Percentiles rank a stretch among this genome's conserved stretches.
phyloP scores from a whole-genome alignment of 768 basidiomycete species.

The Fistulinella prunicolor region DNA sequence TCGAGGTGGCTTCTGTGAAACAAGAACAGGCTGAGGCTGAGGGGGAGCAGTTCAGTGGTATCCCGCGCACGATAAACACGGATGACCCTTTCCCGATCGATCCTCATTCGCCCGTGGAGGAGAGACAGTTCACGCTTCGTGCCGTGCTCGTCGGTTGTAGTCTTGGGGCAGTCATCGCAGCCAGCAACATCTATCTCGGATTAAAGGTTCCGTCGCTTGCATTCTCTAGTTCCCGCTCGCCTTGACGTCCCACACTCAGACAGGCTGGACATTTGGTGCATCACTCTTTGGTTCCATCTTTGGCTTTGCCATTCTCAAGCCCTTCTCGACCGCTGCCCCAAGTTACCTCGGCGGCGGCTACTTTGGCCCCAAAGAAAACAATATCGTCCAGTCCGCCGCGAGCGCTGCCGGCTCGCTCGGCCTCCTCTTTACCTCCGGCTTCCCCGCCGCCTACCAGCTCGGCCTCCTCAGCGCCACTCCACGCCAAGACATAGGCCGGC shows the following conservation, averaged over 20 bases:
- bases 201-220: constrained; percentile 38
- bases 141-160: constrained; percentile 49
- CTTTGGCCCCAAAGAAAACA: constrained; percentile 65
- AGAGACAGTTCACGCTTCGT: constrained; percentile 51
- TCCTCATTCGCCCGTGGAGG: constrained; percentile 38
- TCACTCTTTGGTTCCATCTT: constrained; percentile 48
- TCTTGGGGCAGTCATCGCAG: constrained; percentile 55
- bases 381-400: constrained; percentile 16
- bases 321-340: constrained; percentile 48
- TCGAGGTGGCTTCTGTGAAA: constrained; percentile 1
- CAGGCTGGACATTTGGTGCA: constrained; percentile 64
- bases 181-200: constrained; percentile 66
- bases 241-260: constrained; percentile 23
- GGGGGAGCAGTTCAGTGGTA: neutral
- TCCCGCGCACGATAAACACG: constrained; percentile 17
- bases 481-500: constrained; percentile 49
- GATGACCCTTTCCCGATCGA: constrained; percentile 52
- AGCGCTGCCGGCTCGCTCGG: constrained; percentile 55
- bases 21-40: neutral
- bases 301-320: constrained; percentile 55
- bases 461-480: constrained; percentile 45
- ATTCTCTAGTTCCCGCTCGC: neutral
- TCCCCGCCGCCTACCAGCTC: constrained; percentile 61
- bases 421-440: constrained; percentile 55
- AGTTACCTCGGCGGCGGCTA: constrained; percentile 46